Conservation (phyloP, 2,329 filamentous ascomycete genomes). For the Cucurbitaria berberidis region DNA sequence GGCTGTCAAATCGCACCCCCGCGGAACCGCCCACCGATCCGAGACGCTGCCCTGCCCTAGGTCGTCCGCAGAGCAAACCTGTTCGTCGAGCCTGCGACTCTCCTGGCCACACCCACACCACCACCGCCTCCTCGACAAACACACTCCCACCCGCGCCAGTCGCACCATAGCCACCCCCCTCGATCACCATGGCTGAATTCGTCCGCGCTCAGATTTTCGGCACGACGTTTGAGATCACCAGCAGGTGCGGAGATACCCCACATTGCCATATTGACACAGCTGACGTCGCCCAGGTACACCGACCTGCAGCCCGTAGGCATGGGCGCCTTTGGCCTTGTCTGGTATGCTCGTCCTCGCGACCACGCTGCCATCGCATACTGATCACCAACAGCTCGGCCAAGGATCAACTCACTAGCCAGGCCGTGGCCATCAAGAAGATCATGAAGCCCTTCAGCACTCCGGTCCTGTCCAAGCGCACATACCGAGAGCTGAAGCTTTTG, state of each 20-base stretch:
- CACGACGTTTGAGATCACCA: constrained; percentile 99
- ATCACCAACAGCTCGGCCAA: constrained; percentile 77
- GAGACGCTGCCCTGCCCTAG: constrained; percentile 25
- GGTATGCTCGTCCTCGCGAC: constrained; percentile 61
- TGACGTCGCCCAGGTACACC: constrained; percentile 73
- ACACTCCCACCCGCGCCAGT: constrained; percentile 27
- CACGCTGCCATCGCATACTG: constrained; percentile 10
- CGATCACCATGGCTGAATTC: constrained; percentile 90
- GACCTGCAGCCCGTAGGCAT: constrained; percentile 98
- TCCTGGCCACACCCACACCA: constrained; percentile 19
- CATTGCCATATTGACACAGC: constrained; percentile 25
- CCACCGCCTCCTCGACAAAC: constrained; percentile 18
- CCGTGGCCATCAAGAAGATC: constrained; percentile 99
- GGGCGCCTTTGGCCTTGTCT: constrained; percentile 98
- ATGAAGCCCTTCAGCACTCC: constrained; percentile 99
- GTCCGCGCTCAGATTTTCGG: constrained; percentile 99
- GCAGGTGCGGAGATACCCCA: constrained; percentile 68
- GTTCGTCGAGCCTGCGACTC: constrained; percentile 26
- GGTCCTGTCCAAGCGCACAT: constrained; percentile 95
- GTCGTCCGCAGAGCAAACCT: constrained; percentile 33
- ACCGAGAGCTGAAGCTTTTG: constrained; percentile 94
- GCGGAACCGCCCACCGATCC: constrained; percentile 27
- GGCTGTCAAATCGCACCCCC: constrained; percentile 16
- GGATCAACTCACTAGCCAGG: constrained; percentile 95
- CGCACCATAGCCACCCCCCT: constrained; percentile 24